phyloP scores from a whole-genome alignment of 2,329 filamentous ascomycete species.

The Fusarium denticulatum region DNA sequence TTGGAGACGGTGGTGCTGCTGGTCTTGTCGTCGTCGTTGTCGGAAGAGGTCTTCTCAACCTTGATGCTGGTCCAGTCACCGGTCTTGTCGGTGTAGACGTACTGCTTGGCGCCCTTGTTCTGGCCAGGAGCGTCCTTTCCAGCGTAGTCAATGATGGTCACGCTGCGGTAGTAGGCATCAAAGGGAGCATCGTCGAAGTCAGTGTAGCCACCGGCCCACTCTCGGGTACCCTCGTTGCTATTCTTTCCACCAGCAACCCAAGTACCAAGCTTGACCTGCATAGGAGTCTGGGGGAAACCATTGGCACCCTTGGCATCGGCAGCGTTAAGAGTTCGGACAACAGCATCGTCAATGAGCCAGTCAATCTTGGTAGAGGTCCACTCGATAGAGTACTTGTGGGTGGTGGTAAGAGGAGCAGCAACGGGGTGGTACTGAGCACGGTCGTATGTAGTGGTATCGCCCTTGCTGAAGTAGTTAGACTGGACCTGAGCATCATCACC shows the following conservation, averaged over 20 bases:
- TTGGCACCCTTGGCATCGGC: constrained; percentile 66
- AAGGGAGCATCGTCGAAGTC: constrained; percentile 64
- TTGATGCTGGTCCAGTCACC: constrained; percentile 64
- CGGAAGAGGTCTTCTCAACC: constrained; percentile 53
- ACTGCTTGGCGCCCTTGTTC: constrained; percentile 57
- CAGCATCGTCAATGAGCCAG: constrained; percentile 71
- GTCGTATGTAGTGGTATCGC: constrained; percentile 75
- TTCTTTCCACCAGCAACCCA: constrained; percentile 69
- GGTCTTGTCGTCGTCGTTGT: constrained; percentile 32
- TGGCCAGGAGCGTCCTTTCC: constrained; percentile 55
- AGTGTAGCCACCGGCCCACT: constrained; percentile 73
- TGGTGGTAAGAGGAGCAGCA: constrained; percentile 61
- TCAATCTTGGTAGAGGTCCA: constrained; percentile 72
- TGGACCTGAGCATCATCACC: constrained; percentile 79
- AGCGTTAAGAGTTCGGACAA: constrained; percentile 70
- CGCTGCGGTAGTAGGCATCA: constrained; percentile 65
- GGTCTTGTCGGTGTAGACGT: constrained; percentile 60
- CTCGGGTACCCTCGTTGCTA: constrained; percentile 75
- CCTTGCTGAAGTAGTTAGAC: constrained; percentile 86
- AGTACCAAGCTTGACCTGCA: constrained; percentile 75
- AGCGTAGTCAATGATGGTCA: constrained; percentile 64
- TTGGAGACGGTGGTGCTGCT: constrained; percentile 29
- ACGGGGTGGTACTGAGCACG: constrained; percentile 72
- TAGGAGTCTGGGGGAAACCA: constrained; percentile 77
- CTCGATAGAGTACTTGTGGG: constrained; percentile 74